Evolutionary conservation across 345 rosid species (phyloP), one percentile per base, ranked within the genome.

Genomic region (Pelargonium nanum): DNA sequence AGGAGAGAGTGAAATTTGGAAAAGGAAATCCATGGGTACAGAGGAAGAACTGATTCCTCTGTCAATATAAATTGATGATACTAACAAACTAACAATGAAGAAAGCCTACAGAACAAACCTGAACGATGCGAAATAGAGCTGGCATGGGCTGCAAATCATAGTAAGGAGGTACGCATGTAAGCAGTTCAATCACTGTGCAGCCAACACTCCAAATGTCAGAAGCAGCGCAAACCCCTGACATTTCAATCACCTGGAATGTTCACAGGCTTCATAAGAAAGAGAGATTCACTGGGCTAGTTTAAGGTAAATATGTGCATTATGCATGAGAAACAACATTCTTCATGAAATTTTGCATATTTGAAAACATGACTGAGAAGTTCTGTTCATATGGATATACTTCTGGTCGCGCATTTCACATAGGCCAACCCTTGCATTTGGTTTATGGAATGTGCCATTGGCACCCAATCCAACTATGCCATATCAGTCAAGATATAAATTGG

Each of bases 181-280:
- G 86, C 64, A 94, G 97, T 71, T 94, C 99, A 44, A 94, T 86
- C 72, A 94, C 99, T 16, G 99, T 94, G 73, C 99, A 94, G 66
- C 99, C 99, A 73, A 94, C 99, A 70, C 99, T 88, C 99, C 97
- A 93, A 67, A 94, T 94, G 74, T 94, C 99, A 48, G 99, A 94
- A 56, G 97, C 96, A 59, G 99, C 96, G 77, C 96, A 94, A 80
- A 94, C 99, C 59, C 99, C 99, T 0, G 97, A 86, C 97, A 94
- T 86, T 79, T 90, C 97, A 78, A 94, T 94, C 69, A 90, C 99
- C 99, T 94, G 85, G 60, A 78, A 68, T 53, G 79, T 25, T 40
- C 63, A 73, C 60, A 52, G 66, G 40, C 52, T 53, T 62, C 53
- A 59, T 67, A 45, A 68, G 32, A 66, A 34, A 56, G 62, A 55